Evolutionary conservation across 495 filamentous ascomycete species (phyloP), one percentile per base, ranked within the genome.

Genomic region (Thermothielavioides terrestris): DNA sequence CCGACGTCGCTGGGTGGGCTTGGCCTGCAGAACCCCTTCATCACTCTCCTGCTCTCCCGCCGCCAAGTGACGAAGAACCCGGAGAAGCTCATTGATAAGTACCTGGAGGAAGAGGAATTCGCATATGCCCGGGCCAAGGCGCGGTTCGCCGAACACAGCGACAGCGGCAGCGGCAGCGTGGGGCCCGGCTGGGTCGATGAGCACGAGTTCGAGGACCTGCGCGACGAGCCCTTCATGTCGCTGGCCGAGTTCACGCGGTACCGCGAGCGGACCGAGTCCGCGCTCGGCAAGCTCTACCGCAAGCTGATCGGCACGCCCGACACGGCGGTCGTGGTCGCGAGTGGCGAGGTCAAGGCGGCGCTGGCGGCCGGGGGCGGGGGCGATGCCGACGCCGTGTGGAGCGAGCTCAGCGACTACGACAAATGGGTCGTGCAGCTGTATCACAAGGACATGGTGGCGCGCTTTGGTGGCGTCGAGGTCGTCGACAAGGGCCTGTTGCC

Each of bases 401-500:
- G 52, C 15, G 50, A 46, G 7, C 46, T 66, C 38, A 40, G 2
- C n/a, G 17, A 23, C 14, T 74, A 80, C 44, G 61, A 67, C 53
- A 60, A 60, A 46, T 81, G 78, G 77, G 64, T 77, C 7, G 28
- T 70, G 49, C 61, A 74, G 56, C 48, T 78, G 46, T 78, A 79
- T 60, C 71, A 62, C 14, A 53, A 58, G 15, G 77, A 80, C 36
- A 59, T 80, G 55, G 41, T 76, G 22, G 58, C 61, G 22, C 50
- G 61, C 21, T 79, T 73, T 59, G 78, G 76, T 7, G 75, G 77
- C 0, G 46, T 77, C 50, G 59, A 58, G 21, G 59, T 81, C 34
- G 75, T 78, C 3, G 79, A 83, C 25, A 55, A 67, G 54, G 68
- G 66, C 12, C 64, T 76, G 52, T 56, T 83, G 62, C 78, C 78